These are phyloP conservation scores for Rhynchosporium secalis DNA, from an alignment of 2,329 filamentous ascomycete species.

Conservation along the genomic window DNA sequence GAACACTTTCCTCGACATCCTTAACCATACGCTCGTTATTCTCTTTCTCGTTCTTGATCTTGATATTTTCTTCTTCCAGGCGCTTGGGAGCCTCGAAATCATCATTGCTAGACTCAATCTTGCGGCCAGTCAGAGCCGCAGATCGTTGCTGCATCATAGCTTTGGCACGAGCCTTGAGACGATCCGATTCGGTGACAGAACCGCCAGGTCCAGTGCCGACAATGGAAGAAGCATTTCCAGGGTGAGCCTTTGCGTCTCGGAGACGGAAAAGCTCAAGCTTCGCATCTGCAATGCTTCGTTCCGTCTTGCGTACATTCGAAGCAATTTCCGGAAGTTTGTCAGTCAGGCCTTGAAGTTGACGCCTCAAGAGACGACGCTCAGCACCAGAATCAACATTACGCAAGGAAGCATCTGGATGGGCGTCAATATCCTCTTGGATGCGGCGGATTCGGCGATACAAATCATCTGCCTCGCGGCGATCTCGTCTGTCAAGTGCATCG, in stretches of 20 bases:
- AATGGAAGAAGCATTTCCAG: slow-evolving; percentile 75
- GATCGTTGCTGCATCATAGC: slow-evolving; percentile 99
- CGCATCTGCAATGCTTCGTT: slow-evolving; percentile 90
- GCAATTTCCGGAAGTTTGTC: slow-evolving; percentile 91
- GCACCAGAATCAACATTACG: slow-evolving; percentile 79
- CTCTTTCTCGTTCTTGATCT: slow-evolving; percentile 80
- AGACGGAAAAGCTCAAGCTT: slow-evolving; percentile 90
- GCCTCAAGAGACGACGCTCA: slow-evolving; percentile 80
- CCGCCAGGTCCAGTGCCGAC: slow-evolving; percentile 93
- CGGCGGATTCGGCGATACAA: slow-evolving; percentile 89
- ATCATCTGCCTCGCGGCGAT: slow-evolving; percentile 89
- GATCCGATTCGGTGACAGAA: slow-evolving; percentile 85
- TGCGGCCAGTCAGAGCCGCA: slow-evolving; percentile 85
- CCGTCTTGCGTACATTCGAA: slow-evolving; percentile 85
- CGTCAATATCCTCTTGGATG: slow-evolving; percentile 92
- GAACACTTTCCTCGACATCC: slow-evolving; percentile 94
- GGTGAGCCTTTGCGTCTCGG: slow-evolving; percentile 89
- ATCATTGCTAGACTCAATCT: slow-evolving; percentile 66
- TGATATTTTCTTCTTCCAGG: slow-evolving; percentile 83
- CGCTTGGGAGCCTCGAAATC: slow-evolving; percentile 79
- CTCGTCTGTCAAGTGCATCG: slow-evolving; percentile 84
- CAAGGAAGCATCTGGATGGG: slow-evolving; percentile 75
- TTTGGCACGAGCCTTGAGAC: slow-evolving; percentile 90
- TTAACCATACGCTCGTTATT: slow-evolving; percentile 95
- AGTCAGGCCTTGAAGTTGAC: slow-evolving; percentile 83